Conservation (phyloP, 768 basidiomycete species). For the Coprinopsis strossmayeri region DNA sequence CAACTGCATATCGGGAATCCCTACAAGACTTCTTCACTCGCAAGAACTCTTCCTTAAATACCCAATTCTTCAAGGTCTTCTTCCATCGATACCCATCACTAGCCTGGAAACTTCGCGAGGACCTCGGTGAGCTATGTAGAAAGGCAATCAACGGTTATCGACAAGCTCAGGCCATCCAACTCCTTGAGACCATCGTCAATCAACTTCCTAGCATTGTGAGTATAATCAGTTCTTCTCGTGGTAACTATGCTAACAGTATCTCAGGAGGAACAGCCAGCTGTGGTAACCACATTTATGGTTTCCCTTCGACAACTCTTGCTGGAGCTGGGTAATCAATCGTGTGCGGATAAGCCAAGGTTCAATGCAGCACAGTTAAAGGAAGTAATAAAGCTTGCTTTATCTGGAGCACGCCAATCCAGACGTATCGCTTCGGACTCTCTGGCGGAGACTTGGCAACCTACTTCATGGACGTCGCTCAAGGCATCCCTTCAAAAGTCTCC, state of each 20-base stretch:
- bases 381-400: constrained; percentile 63
- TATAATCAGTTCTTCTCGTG: constrained; percentile 7
- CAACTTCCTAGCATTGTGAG: constrained; percentile 46
- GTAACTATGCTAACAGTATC: constrained; percentile 10
- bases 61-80: constrained; percentile 74
- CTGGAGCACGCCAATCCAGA: constrained; percentile 61
- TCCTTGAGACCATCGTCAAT: constrained; percentile 59
- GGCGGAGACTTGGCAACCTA: constrained; percentile 50
- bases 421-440: constrained; percentile 30
- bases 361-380: constrained; percentile 70
- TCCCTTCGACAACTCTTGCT: constrained; percentile 43
- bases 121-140: constrained; percentile 48
- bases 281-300: constrained; percentile 45
- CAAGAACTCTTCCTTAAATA: constrained; percentile 72
- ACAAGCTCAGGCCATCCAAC: constrained; percentile 64
- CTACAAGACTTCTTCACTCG: constrained; percentile 71
- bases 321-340: constrained; percentile 39
- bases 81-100: constrained; percentile 55
- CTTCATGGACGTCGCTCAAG: constrained; percentile 47
- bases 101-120: constrained; percentile 60
- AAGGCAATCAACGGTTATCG: constrained; percentile 74
- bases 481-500: constrained; percentile 39
- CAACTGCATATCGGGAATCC: constrained; percentile 56
- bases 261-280: constrained; percentile 23
- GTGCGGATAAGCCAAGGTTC: constrained; percentile 37